Evolutionary conservation across 2,329 filamentous ascomycete genomes (phyloP), one percentile per base, ranked within the genome.

Genomic region (Botrytis cinerea): DNA sequence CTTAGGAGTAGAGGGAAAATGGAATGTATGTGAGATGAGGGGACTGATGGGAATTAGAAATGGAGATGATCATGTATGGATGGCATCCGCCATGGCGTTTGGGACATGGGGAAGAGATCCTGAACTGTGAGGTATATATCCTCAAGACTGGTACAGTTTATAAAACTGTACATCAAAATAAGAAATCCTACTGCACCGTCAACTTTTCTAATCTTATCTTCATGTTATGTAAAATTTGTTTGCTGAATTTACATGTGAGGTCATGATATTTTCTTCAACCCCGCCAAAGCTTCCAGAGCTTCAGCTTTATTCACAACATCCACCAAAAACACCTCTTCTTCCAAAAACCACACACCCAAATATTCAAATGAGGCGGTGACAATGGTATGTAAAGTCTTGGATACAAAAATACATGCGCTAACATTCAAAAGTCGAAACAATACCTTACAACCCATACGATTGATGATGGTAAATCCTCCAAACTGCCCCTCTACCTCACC

Each of bases 401-500:
- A 46, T 67, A 20, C 48, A 25, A 63, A 38, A 72, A 64, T 72
- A 20, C 45, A 63, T 38, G 40, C 20, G 66, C 76, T 79, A 76
- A 80, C 38, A 45, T 14, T 61, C n/a, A 74, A 1, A 74, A 98
- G 96, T 99, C 96, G 73, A 98, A 98, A 86, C 96, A 98, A 91
- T 99, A 98, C 82, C 89, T 99, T 76, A 97, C 95, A 80, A 92
- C 92, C 78, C 93, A 97, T 83, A 95, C 94, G 61, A 89, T 97
- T 82, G 93, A 97, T 82, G 89, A 94, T 85, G 94, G 93, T 93
- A 82, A 82, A 85, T 81, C 72, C 75, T 25, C 20, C 16, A 20
- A 22, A 32, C 28, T 51, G 22, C 63, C 63, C 64, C 66, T 57
- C 64, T 32, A 40, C n/a, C 40, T 12, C 60, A 20, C 32, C 12